These are phyloP conservation scores for Debaryomyces nepalensis DNA, from an alignment of 1,139 yeast species.

Conservation along the genomic window DNA sequence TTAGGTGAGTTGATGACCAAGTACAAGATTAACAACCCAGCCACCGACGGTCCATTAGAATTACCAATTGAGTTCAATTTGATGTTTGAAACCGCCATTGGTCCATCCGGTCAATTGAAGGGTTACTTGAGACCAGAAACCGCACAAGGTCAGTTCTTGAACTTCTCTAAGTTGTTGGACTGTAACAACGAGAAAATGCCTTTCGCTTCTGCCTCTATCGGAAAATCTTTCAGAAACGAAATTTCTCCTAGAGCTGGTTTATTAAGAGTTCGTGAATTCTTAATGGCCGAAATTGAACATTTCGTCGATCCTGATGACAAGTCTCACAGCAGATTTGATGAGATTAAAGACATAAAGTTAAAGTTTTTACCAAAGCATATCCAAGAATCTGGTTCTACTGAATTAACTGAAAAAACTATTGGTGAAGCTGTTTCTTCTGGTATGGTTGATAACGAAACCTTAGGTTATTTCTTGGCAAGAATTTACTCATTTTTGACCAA, in stretches of 20 bases:
- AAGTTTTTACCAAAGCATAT: slow-evolving; percentile 82
- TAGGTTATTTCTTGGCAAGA: slow-evolving; percentile 96
- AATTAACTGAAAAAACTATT: slow-evolving; percentile 63
- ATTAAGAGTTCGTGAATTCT: slow-evolving; percentile 95
- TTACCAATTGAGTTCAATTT: slow-evolving; percentile 94
- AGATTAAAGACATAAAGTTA: slow-evolving; percentile 73
- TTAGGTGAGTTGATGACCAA: slow-evolving; percentile 85
- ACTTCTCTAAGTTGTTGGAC: slow-evolving; percentile 90
- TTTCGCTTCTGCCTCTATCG: slow-evolving; percentile 97
- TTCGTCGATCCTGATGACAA: slow-evolving; percentile 93
- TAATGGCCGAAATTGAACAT: slow-evolving; percentile 99
- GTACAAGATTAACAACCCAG: slow-evolving; percentile 87
- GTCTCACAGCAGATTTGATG: slow-evolving; percentile 76
- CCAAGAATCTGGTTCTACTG: slow-evolving; percentile 85
- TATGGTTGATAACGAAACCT: slow-evolving; percentile 94
- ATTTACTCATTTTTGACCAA: slow-evolving; percentile 81
- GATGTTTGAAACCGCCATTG: slow-evolving; percentile 99
- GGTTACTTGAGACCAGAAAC: slow-evolving; percentile 98
- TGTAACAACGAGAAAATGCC: slow-evolving; percentile 97
- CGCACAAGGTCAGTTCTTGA: slow-evolving; percentile 98
- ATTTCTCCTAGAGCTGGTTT: slow-evolving; percentile 98
- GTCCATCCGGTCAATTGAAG: slow-evolving; percentile 95
- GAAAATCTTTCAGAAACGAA: slow-evolving; percentile 98
- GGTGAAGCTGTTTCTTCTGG: slow-evolving; percentile 90
- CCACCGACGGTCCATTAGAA: slow-evolving; percentile 82